Conservation (phyloP, 805 yeast genomes). For the Kuraishia cidri region DNA sequence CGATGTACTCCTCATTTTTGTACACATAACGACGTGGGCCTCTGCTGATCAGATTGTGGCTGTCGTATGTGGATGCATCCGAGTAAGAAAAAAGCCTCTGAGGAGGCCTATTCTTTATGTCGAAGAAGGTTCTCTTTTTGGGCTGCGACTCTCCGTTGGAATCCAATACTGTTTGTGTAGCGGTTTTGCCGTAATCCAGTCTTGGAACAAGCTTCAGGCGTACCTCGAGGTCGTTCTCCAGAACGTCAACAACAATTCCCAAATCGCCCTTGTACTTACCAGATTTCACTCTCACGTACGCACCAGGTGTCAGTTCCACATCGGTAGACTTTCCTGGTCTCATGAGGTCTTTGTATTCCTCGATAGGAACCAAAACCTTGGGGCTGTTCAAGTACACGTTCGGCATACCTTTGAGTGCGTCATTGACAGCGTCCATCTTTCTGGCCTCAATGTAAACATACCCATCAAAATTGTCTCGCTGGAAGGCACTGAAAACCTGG, state of each 20-base stretch:
- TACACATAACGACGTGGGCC: constrained; percentile 60
- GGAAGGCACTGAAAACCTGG: constrained; percentile 80
- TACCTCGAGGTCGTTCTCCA: constrained; percentile 95
- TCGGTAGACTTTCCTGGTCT: constrained; percentile 86
- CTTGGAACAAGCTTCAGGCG: constrained; percentile 89
- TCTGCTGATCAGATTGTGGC: constrained; percentile 58
- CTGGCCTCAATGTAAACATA: constrained; percentile 93
- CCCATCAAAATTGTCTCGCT: constrained; percentile 88
- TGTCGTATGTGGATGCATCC: constrained; percentile 83
- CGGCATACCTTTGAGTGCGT: constrained; percentile 82
- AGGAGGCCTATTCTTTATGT: constrained; percentile 56
- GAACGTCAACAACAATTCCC: constrained; percentile 86
- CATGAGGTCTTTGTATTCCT: constrained; percentile 87
- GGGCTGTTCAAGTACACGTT: constrained; percentile 60
- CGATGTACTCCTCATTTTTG: constrained; percentile 80
- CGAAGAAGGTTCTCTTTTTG: constrained; percentile 1
- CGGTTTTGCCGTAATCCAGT: constrained; percentile 75
- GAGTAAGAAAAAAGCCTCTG: constrained; percentile 81
- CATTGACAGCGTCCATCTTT: constrained; percentile 83
- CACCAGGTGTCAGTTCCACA: constrained; percentile 83
- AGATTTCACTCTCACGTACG: constrained; percentile 82
- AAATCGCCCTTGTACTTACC: constrained; percentile 91
- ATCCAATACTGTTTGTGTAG: constrained; percentile 14
- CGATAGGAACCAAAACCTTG: constrained; percentile 85
- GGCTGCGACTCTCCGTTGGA: constrained; percentile 4